phyloP scores from a whole-genome alignment of 2,329 filamentous ascomycete genomes.

The Raffaelea ambrosiae region DNA sequence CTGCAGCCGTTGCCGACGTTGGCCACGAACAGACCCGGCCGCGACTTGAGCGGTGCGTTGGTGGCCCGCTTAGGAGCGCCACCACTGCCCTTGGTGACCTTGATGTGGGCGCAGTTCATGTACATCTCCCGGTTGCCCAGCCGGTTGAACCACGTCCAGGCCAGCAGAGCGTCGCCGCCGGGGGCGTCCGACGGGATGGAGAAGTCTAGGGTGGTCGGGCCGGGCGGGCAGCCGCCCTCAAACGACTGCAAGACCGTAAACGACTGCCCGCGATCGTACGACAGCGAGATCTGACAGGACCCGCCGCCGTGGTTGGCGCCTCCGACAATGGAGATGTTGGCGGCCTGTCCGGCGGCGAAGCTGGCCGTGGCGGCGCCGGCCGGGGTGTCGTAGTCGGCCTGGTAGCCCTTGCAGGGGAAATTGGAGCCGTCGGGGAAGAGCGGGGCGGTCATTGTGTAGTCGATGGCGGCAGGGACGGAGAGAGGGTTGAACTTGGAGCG shows the following conservation, averaged over 20 bases:
- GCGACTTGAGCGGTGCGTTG: background rate
- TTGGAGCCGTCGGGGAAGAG: slow-evolving; percentile 51
- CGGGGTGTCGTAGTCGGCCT: slow-evolving; percentile 36
- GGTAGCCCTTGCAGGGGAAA: slow-evolving; percentile 68
- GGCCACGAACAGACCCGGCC: slow-evolving; percentile 8
- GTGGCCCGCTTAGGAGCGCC: slow-evolving; percentile 71
- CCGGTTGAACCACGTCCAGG: slow-evolving; percentile 73
- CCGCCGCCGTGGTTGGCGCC: slow-evolving; percentile 59
- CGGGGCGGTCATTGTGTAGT: slow-evolving; percentile 66
- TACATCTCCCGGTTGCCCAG: slow-evolving; percentile 77
- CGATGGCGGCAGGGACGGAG: slow-evolving; percentile 33
- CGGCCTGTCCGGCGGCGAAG: slow-evolving; percentile 52
- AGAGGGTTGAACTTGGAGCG: slow-evolving; percentile 44
- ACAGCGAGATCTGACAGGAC: slow-evolving; percentile 68
- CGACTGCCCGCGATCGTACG: slow-evolving; percentile 60
- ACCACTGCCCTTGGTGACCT: slow-evolving; percentile 33
- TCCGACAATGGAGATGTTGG: slow-evolving; percentile 57
- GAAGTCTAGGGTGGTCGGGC: slow-evolving; percentile 50
- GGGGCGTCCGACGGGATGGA: slow-evolving; percentile 56
- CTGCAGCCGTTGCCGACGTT: slow-evolving; percentile 12
- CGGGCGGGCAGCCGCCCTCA: slow-evolving; percentile 44
- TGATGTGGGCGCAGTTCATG: slow-evolving; percentile 73
- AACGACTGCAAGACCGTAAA: slow-evolving; percentile 61
- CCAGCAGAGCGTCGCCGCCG: slow-evolving; percentile 49
- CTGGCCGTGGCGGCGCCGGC: slow-evolving; percentile 46